Conservation (phyloP, 306 rosid genomes). For the Herpetospermum pedunculosum region DNA sequence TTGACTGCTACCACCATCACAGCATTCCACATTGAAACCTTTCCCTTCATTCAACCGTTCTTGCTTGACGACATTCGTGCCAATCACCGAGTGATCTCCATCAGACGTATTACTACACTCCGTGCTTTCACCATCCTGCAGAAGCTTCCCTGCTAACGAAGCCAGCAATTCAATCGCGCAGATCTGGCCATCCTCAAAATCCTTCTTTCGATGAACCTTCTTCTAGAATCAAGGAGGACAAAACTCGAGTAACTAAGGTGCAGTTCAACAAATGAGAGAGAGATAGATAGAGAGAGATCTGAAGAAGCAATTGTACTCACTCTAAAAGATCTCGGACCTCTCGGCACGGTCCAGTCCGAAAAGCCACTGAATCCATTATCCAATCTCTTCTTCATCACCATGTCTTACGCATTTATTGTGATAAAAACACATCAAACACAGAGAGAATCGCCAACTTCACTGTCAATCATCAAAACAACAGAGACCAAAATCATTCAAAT, state of each 20-base stretch:
- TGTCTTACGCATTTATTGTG: constrained; percentile 44
- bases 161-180: constrained; percentile 81
- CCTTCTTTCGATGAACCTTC: constrained; percentile 40
- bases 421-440: constrained; percentile 31
- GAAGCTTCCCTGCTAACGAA: constrained; percentile 79
- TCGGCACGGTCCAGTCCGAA: constrained; percentile 57
- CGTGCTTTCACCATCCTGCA: constrained; percentile 76
- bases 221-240: constrained; percentile 39
- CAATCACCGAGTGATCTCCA: constrained; percentile 35
- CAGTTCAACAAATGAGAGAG: constrained; percentile 12
- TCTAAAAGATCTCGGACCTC: constrained; percentile 74
- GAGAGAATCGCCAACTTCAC: constrained; percentile 24
- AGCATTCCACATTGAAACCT: constrained; percentile 22
- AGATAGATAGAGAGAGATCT: neutral
- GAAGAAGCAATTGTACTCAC: constrained; percentile 34
- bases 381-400: constrained; percentile 73
- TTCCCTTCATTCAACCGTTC: constrained; percentile 29
- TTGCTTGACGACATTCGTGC: constrained; percentile 27
- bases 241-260: constrained; percentile 13
- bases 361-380: constrained; percentile 55
- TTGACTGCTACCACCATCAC: constrained; percentile 36
- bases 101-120: constrained; percentile 70
- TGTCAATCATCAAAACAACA: constrained; percentile 23
- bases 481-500: neutral
- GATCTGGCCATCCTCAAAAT: constrained; percentile 30